A percentile compares a stretch with the other conserved stretches of the same genome.
These are phyloP conservation scores for Verticillium klebahnii DNA, from an alignment of 2,329 filamentous ascomycete genomes.

Conservation along the genomic window DNA sequence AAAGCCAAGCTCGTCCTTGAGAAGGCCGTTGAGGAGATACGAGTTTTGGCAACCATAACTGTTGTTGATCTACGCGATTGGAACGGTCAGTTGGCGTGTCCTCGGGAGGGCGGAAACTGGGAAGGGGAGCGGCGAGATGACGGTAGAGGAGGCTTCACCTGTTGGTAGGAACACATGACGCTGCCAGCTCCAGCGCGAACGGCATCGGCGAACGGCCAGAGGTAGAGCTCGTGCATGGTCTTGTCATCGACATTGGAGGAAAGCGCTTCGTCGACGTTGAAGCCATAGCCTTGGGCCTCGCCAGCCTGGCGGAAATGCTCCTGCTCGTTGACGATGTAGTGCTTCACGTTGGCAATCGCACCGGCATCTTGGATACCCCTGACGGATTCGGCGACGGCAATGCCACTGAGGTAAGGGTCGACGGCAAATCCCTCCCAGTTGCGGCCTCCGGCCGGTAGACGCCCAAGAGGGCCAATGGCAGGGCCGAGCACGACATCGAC, in stretches of 20 bases:
- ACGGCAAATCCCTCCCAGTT: constrained; percentile 67
- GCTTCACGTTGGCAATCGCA: constrained; percentile 79
- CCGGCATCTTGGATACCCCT: constrained; percentile 78
- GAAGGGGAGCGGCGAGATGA: constrained; percentile 33
- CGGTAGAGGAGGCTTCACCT: constrained; percentile 70
- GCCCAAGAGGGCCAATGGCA: constrained; percentile 41
- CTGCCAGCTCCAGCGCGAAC: constrained; percentile 61
- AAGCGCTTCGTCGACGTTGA: constrained; percentile 54
- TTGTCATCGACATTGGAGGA: constrained; percentile 67
- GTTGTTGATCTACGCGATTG: constrained; percentile 63
- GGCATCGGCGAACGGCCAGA: constrained; percentile 75
- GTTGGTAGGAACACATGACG: constrained; percentile 68
- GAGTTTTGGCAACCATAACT: constrained; percentile 78
- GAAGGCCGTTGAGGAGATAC: constrained; percentile 66
- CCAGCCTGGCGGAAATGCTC: constrained; percentile 67
- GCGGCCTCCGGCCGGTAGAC: constrained; percentile 39
- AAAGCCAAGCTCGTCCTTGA: constrained; percentile 78
- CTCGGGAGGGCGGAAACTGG: no score
- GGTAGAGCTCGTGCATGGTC: constrained; percentile 70
- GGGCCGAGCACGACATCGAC: constrained; percentile 64
- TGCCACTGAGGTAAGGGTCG: constrained; percentile 71
- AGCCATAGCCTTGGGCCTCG: constrained; percentile 50
- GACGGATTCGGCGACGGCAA: constrained; percentile 67
- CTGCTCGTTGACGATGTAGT: constrained; percentile 71
- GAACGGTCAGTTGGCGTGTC: not conserved